Evolutionary conservation across 2,329 filamentous ascomycete species (phyloP).

Genomic region (Botrytis tulipae): DNA sequence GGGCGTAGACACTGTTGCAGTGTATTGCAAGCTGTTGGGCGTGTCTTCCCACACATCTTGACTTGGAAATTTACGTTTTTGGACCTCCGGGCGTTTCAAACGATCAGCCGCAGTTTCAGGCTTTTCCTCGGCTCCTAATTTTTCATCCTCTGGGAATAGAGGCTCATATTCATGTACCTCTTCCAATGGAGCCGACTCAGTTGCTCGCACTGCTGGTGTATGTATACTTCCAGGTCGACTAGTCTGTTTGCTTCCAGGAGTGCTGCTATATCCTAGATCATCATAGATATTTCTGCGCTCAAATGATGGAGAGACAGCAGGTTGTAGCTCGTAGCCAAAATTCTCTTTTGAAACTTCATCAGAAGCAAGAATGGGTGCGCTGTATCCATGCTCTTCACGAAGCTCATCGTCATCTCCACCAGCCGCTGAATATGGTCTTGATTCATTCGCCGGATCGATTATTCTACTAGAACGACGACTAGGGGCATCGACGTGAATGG

Average conservation of each 20-base stretch:
- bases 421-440: slow-evolving; percentile 45
- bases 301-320: slow-evolving; percentile 75
- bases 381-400: slow-evolving; percentile 60
- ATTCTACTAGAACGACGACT: slow-evolving; percentile 46
- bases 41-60: slow-evolving; percentile 98
- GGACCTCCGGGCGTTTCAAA: slow-evolving; percentile 53
- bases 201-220: slow-evolving; percentile 44
- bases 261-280: slow-evolving; percentile 51
- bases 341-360: slow-evolving; percentile 81
- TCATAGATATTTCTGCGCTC: slow-evolving; percentile 61
- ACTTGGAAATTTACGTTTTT: slow-evolving; percentile 78
- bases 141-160: slow-evolving; percentile 78
- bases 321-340: slow-evolving; percentile 65
- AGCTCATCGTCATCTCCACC: slow-evolving; percentile 48
- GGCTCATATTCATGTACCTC: slow-evolving; percentile 95
- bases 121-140: slow-evolving; percentile 47
- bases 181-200: slow-evolving; percentile 70
- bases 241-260: slow-evolving; percentile 47
- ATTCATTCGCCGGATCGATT: slow-evolving; percentile 46
- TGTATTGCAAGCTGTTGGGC: slow-evolving; percentile 76
- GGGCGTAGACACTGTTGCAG: slow-evolving; percentile 80
- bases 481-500: slow-evolving; percentile 77
- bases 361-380: slow-evolving; percentile 79
- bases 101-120: slow-evolving; percentile 52
- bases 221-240: slow-evolving; percentile 65